Percentiles rank a stretch among this genome's conserved stretches.
phyloP scores from a whole-genome alignment of 169 alveolate genomes.

The Babesia gibsoni region DNA sequence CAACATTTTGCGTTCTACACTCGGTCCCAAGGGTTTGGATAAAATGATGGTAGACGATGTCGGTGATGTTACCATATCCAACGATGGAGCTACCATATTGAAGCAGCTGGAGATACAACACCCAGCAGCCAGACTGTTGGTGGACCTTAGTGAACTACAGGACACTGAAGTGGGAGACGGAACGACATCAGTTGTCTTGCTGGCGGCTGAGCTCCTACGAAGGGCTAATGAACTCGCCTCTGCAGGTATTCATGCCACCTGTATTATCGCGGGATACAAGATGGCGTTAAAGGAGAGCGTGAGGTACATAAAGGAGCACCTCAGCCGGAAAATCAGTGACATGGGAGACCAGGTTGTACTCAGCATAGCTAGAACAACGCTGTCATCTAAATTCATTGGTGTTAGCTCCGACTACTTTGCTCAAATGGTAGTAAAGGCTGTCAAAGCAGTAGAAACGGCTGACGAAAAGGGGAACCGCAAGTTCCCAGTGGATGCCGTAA shows the following conservation, averaged over 20 bases:
- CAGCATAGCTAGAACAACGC: constrained; percentile 93
- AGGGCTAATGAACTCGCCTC: constrained; percentile 95
- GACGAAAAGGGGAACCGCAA: constrained; percentile 84
- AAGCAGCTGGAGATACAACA: constrained; percentile 98
- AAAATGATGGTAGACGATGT: constrained; percentile 99
- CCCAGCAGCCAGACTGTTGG: constrained; percentile 99
- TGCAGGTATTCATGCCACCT: constrained; percentile 97
- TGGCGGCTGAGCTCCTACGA: constrained; percentile 97
- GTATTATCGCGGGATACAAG: constrained; percentile 93
- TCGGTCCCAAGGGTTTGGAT: constrained; percentile 99
- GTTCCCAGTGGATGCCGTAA: constrained; percentile 94
- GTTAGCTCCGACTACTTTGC: constrained; percentile 91
- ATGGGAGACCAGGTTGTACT: constrained; percentile 84
- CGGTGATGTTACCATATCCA: constrained; percentile 99
- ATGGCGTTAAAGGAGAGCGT: constrained; percentile 93
- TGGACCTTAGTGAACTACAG: constrained; percentile 94
- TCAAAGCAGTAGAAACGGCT: constrained; percentile 85
- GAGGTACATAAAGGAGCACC: constrained; percentile 88
- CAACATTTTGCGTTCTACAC: constrained; percentile 93
- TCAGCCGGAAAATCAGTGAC: constrained; percentile 80
- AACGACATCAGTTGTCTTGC: constrained; percentile 98
- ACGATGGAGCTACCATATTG: constrained; percentile 99
- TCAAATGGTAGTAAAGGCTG: constrained; percentile 92
- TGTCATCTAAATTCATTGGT: constrained; percentile 93
- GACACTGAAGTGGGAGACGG: constrained; percentile 99